Evolutionary conservation across 2,329 filamentous ascomycete genomes (phyloP).

Genomic region (Gnomoniopsis smithogilvyi): DNA sequence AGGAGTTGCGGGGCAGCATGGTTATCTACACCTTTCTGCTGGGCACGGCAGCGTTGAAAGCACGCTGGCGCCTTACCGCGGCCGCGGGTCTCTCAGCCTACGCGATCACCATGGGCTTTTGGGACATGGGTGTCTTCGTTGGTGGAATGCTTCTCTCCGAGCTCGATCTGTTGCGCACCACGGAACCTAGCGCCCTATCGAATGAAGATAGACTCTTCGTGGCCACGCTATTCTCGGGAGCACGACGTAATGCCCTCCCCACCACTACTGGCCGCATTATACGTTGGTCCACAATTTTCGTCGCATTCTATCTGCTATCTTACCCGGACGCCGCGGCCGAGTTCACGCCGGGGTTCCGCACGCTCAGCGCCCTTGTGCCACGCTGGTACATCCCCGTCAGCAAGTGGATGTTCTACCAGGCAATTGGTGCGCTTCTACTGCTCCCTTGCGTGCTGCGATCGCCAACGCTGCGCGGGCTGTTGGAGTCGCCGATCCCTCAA

Average conservation of each 20-base stretch:
- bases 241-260: not conserved
- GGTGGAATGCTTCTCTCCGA: constrained; percentile 36
- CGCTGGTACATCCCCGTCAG: constrained; percentile 34
- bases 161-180: constrained; percentile 28
- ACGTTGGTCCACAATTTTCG: constrained; percentile 28
- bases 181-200: constrained; percentile 11
- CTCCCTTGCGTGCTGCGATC: constrained; percentile 34
- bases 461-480: constrained; percentile 23
- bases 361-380: constrained; percentile 31
- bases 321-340: constrained; percentile 37
- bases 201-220: constrained; percentile 14
- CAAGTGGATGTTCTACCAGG: constrained; percentile 38
- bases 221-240: not conserved
- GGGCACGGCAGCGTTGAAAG: constrained; percentile 33
- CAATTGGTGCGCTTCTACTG: constrained; percentile 34
- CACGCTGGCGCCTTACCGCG: constrained; percentile 30
- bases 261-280: constrained; percentile 14
- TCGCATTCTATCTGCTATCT: constrained; percentile 36
- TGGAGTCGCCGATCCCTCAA: constrained; percentile 31
- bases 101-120: constrained; percentile 32
- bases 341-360: constrained; percentile 34
- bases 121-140: constrained; percentile 39
- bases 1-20: constrained; percentile 39
- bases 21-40: constrained; percentile 37
- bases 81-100: constrained; percentile 30